A percentile compares a stretch with the other conserved stretches of the same genome.
These are phyloP conservation scores for Solanum pinnatisectum DNA, from an alignment of 257 asterid genomes.

Conservation along the genomic window DNA sequence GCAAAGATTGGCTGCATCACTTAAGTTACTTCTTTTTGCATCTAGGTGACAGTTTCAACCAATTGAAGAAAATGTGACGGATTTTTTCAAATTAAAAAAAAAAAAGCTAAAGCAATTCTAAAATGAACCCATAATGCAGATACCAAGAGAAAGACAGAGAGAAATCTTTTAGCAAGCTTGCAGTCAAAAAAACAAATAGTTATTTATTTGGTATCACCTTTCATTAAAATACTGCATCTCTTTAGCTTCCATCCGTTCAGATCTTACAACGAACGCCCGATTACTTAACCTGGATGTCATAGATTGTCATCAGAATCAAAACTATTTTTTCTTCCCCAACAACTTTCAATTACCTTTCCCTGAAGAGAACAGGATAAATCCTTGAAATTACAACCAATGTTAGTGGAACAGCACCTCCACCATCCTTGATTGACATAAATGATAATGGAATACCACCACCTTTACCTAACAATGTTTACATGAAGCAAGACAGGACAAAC, in stretches of 20 bases:
- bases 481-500: slow-evolving; percentile 5
- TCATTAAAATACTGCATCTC: slow-evolving; percentile 44
- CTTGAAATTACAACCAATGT: slow-evolving; percentile 74
- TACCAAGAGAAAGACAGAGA: not conserved
- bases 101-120: not conserved
- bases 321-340: not conserved
- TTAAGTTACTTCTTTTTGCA: not conserved
- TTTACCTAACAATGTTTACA: slow-evolving; percentile 48
- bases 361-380: slow-evolving; percentile 76
- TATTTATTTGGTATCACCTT: slow-evolving; percentile 29
- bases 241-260: slow-evolving; percentile 68
- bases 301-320: not conserved
- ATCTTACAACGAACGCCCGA: slow-evolving; percentile 61
- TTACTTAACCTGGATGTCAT: slow-evolving; percentile 42
- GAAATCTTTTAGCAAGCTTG: not conserved
- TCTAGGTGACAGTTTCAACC: not conserved
- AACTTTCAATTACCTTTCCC: slow-evolving; percentile 64
- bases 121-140: not conserved
- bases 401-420: slow-evolving; percentile 82
- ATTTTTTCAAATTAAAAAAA: not conserved
- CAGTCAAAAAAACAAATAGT: not conserved
- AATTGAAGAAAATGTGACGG: not conserved
- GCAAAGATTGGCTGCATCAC: not conserved
- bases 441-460: slow-evolving; percentile 57
- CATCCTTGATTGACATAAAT: slow-evolving; percentile 73